Evolutionary conservation across 257 asterid genomes (phyloP).

Genomic region (Marsdenia floribunda): DNA sequence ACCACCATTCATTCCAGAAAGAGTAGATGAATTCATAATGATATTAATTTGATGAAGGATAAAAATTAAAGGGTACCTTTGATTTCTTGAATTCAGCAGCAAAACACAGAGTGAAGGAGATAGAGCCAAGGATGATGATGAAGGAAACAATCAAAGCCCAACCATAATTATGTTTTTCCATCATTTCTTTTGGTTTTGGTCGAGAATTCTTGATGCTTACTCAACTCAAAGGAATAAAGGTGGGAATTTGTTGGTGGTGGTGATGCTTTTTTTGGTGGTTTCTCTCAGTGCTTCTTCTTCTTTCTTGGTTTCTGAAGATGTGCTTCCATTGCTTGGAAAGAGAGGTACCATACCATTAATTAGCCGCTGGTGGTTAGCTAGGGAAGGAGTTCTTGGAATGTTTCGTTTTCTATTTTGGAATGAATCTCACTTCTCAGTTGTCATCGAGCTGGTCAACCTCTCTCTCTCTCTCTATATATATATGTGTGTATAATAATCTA

Average conservation of each 20-base stretch:
- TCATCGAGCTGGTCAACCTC: constrained; percentile 8
- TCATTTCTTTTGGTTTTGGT: constrained; percentile 12
- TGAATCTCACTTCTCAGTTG: constrained; percentile 12
- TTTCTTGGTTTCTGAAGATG: constrained; percentile 13
- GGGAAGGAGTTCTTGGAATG: neutral
- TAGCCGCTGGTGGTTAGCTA: too few species aligned
- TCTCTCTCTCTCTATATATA: neutral
- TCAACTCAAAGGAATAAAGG: constrained; percentile 38
- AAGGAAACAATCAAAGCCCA: constrained; percentile 24
- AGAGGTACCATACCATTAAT: neutral
- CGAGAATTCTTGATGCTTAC: constrained; percentile 41
- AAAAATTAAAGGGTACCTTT: constrained; percentile 30
- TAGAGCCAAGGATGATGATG: constrained; percentile 30
- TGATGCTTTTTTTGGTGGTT: neutral
- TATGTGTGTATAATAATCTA: too few species aligned
- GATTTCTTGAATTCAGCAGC: constrained; percentile 73
- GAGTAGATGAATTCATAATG: too few species aligned
- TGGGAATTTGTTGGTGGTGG: constrained; percentile 10
- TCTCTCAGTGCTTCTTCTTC: constrained; percentile 1
- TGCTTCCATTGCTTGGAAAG: constrained; percentile 13
- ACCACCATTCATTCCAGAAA: too few species aligned
- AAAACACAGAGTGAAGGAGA: constrained; percentile 55
- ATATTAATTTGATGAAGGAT: neutral
- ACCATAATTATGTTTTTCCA: constrained; percentile 36
- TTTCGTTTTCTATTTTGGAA: neutral